Evolutionary conservation across 345 rosid species (phyloP).

Genomic region (Streptanthus diversifolius): DNA sequence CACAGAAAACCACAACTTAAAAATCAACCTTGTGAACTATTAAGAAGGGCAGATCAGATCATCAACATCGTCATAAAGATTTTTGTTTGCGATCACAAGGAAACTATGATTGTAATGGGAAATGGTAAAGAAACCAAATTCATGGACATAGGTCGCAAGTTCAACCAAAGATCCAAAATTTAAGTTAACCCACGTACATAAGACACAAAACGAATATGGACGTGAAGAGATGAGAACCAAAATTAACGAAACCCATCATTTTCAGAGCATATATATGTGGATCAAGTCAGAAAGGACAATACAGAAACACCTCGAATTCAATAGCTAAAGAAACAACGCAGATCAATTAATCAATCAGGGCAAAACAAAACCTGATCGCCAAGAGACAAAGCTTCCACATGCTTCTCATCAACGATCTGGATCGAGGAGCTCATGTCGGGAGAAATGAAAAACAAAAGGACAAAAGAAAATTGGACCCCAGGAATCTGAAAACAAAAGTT

Average conservation of each 20-base stretch:
- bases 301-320: neutral
- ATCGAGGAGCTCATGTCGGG: constrained; percentile 32
- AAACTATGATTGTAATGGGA: neutral
- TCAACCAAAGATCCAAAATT: neutral
- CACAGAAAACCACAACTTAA: neutral
- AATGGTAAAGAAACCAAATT: neutral
- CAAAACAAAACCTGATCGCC: constrained; percentile 25
- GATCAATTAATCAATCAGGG: neutral
- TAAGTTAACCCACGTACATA: neutral
- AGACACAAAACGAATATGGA: neutral
- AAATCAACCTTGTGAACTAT: neutral
- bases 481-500: neutral
- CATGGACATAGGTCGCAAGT: neutral
- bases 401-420: constrained; percentile 35
- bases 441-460: neutral
- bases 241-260: neutral
- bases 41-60: neutral
- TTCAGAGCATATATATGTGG: neutral
- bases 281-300: neutral
- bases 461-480: constrained; percentile 12
- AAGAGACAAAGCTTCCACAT: constrained; percentile 17
- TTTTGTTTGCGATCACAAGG: neutral
- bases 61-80: neutral
- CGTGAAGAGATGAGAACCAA: neutral
- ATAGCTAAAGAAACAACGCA: neutral